Percentiles rank a stretch among this genome's conserved stretches.
Evolutionary conservation across 495 filamentous ascomycete genomes (phyloP).

Genomic region (Penicillium argentinense): DNA sequence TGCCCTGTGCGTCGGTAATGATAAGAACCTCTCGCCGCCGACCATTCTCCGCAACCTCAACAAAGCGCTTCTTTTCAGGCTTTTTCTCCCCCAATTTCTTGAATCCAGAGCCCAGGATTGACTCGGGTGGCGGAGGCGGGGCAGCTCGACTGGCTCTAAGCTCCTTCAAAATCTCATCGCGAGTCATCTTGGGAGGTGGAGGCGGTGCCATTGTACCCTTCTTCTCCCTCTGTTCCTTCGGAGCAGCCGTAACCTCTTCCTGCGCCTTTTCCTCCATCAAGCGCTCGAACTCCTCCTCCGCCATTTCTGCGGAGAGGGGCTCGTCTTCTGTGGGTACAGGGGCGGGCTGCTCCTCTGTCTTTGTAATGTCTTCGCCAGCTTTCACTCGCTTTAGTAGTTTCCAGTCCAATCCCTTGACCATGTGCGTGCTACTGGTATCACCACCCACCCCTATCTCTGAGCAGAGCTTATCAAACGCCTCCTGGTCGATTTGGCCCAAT

Average conservation of each 20-base stretch:
- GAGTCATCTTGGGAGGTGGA: slow-evolving; percentile 63
- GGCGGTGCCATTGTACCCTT: slow-evolving; percentile 73
- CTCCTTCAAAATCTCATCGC: slow-evolving; percentile 81
- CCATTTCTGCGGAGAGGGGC: slow-evolving; percentile 34
- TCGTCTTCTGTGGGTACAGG: slow-evolving; percentile 7
- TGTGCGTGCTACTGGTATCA: slow-evolving; percentile 73
- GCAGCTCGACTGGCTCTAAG: slow-evolving; percentile 69
- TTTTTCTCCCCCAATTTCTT: slow-evolving; percentile 68
- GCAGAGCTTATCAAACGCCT: slow-evolving; percentile 69
- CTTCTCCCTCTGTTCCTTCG: slow-evolving; percentile 56
- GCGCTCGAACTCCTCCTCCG: slow-evolving; percentile 78
- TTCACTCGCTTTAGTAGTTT: slow-evolving; percentile 72
- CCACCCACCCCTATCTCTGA: slow-evolving; percentile 77
- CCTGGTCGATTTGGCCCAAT: slow-evolving; percentile 74
- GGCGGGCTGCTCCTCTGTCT: slow-evolving; percentile 18
- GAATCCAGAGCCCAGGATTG: slow-evolving; percentile 71
- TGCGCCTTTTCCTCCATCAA: slow-evolving; percentile 62
- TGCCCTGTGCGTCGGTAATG: slow-evolving; percentile 81
- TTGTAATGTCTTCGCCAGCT: slow-evolving; percentile 67
- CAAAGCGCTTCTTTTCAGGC: slow-evolving; percentile 62
- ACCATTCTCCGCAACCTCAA: slow-evolving; percentile 66
- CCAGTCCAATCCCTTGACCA: slow-evolving; percentile 90
- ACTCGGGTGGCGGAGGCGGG: slow-evolving; percentile 51
- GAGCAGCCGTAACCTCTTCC: slow-evolving; percentile 44
- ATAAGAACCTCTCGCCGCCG: slow-evolving; percentile 81